Conservation (phyloP, 139 green algal genomes). For the Nannochloris sp. region DNA sequence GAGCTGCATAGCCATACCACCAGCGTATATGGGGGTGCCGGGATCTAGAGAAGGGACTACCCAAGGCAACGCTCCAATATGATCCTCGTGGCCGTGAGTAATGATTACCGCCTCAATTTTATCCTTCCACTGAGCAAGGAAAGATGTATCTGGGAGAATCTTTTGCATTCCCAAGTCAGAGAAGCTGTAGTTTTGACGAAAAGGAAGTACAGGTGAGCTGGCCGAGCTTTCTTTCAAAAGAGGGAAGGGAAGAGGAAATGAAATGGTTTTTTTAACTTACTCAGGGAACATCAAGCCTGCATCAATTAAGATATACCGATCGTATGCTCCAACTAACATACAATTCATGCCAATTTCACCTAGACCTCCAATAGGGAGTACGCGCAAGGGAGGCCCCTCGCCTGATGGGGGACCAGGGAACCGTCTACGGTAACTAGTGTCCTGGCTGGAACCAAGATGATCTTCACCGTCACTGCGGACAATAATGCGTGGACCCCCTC, state of each 20-base stretch:
- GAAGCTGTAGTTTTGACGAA: conserved; percentile 51
- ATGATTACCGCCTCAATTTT: conserved; percentile 97
- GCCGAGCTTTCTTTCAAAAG: not conserved
- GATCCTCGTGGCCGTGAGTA: conserved; percentile 96
- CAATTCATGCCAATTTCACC: conserved; percentile 99
- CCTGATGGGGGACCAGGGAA: conserved; percentile 58
- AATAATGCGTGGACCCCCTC: conserved; percentile 4
- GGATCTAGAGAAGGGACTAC: conserved; percentile 85
- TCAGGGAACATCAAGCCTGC: conserved; percentile 99
- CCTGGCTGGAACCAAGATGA: conserved; percentile 64
- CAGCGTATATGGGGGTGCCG: conserved; percentile 80
- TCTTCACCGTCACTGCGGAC: conserved; percentile 49
- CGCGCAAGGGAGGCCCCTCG: conserved; percentile 72
- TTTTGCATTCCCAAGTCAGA: conserved; percentile 95
- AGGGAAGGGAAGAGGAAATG: too few species aligned
- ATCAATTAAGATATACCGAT: conserved; percentile 98
- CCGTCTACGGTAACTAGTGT: conserved; percentile 5
- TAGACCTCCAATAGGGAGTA: conserved; percentile 94
- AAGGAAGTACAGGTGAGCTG: not conserved
- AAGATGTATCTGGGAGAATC: conserved; percentile 93
- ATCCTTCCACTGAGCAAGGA: conserved; percentile 90
- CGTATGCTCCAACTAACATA: conserved; percentile 91
- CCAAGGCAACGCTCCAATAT: conserved; percentile 95
- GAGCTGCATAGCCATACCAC: conserved; percentile 90
- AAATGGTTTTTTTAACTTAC: conserved; percentile 53